These are phyloP conservation scores for Liriodendron chinense DNA, from an alignment of 164 flowering plant species.

Conservation along the genomic window DNA sequence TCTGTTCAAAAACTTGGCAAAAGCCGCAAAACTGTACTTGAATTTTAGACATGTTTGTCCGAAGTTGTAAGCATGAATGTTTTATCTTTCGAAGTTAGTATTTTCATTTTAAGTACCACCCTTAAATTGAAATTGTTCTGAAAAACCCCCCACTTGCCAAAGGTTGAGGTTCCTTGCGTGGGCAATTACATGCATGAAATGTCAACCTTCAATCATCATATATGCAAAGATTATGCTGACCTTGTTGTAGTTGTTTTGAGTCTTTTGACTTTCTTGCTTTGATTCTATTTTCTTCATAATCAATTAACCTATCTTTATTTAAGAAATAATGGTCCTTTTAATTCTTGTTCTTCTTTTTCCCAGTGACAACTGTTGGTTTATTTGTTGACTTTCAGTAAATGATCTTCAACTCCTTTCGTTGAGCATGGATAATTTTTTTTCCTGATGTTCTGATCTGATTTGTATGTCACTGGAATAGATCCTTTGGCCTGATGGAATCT, in stretches of 20 bases:
- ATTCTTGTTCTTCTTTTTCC: neutral
- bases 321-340: neutral
- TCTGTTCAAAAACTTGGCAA: neutral
- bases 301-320: neutral
- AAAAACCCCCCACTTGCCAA: neutral
- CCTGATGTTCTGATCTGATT: slow-evolving; percentile 4
- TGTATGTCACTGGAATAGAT: slow-evolving; percentile 44
- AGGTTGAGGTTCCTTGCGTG: neutral
- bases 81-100: neutral
- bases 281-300: neutral
- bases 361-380: neutral
- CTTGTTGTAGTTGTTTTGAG: neutral
- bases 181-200: neutral
- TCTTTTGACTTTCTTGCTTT: neutral
- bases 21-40: neutral
- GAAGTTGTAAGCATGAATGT: neutral
- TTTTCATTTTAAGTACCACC: neutral
- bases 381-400: neutral
- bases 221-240: neutral
- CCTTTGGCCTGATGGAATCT: slow-evolving; percentile 99
- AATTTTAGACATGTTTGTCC: neutral
- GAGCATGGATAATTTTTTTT: neutral
- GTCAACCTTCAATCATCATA: neutral
- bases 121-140: neutral
- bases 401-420: neutral